Percentiles rank a stretch among this genome's conserved stretches.
Conservation (phyloP, 768 basidiomycete genomes). For the Tricholoma terreum region DNA sequence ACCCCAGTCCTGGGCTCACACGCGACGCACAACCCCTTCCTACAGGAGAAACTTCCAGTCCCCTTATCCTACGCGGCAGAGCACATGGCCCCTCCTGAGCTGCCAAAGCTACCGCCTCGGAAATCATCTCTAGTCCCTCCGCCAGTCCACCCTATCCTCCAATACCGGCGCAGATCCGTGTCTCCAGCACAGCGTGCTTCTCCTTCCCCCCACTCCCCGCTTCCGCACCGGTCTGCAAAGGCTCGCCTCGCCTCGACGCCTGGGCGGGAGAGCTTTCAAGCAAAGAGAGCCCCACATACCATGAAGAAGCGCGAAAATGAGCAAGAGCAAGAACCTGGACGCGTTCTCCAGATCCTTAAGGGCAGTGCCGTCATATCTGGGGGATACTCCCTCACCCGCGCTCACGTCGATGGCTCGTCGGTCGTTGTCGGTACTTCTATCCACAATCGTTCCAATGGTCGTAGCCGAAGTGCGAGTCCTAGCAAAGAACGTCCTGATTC, state of each 20-base stretch:
- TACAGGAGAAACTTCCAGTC: conserved; percentile 4
- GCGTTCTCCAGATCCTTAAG: conserved; percentile 69
- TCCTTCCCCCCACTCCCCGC: neutral
- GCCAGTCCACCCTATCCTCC: neutral
- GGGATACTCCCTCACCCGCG: conserved; percentile 29
- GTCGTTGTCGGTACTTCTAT: conserved; percentile 32
- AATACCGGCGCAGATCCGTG: neutral
- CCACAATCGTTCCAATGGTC: conserved; percentile 8
- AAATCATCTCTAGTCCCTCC: conserved; percentile 26
- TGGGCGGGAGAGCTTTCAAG: conserved; percentile 70
- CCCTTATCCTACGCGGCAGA: neutral
- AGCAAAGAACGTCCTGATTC: conserved; percentile 9
- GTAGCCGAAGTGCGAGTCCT: conserved; percentile 13
- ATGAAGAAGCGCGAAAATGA: conserved; percentile 67
- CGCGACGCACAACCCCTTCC: conserved; percentile 40
- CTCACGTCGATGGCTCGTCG: conserved; percentile 29
- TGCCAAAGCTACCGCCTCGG: conserved; percentile 41
- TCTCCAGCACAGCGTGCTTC: neutral
- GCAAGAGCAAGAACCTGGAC: conserved; percentile 52
- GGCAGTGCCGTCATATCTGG: conserved; percentile 44
- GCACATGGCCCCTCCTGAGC: conserved; percentile 25
- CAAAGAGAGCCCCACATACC: conserved; percentile 65
- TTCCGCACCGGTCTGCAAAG: conserved; percentile 23
- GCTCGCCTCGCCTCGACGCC: conserved; percentile 55
- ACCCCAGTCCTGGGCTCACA: conserved; percentile 9